Conservation (phyloP, 2,329 filamentous ascomycete genomes). For the Byssochlamys sp. region DNA sequence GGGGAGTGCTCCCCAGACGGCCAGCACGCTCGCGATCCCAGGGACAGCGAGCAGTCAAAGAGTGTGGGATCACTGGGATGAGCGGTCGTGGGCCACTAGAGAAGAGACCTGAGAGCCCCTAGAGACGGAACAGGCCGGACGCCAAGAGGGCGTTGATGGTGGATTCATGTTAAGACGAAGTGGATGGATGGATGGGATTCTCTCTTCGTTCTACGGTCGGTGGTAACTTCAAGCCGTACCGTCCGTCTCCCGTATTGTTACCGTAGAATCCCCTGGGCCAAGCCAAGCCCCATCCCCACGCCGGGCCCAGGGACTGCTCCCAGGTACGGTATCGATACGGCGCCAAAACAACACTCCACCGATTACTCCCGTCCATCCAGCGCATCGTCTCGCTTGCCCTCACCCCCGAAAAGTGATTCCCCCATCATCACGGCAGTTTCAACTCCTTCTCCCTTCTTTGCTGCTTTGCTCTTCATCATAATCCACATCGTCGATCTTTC, state of each 20-base stretch:
- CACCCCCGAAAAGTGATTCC: not conserved
- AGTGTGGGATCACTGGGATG: not conserved
- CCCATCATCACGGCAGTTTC: not conserved
- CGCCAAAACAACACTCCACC: not conserved
- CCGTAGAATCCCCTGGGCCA: not conserved
- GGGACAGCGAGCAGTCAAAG: not conserved
- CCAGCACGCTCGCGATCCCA: not conserved
- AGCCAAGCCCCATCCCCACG: not conserved
- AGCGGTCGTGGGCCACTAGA: not conserved
- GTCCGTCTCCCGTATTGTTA: not conserved
- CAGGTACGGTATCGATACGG: not conserved
- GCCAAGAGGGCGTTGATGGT: not conserved
- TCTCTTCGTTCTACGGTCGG: not conserved
- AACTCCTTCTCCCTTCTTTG: conserved; percentile 4
- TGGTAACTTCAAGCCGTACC: not conserved
- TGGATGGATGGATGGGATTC: not conserved
- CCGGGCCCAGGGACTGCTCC: not conserved
- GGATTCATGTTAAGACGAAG: not conserved
- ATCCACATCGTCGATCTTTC: conserved; percentile 2
- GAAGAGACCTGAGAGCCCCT: not conserved
- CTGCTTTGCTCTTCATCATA: conserved; percentile 5
- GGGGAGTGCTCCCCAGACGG: not conserved
- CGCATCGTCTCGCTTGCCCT: not conserved
- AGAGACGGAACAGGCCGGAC: not conserved
- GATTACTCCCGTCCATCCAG: not conserved